Conservation (phyloP, 345 rosid species). For the Corchorus capsularis region DNA sequence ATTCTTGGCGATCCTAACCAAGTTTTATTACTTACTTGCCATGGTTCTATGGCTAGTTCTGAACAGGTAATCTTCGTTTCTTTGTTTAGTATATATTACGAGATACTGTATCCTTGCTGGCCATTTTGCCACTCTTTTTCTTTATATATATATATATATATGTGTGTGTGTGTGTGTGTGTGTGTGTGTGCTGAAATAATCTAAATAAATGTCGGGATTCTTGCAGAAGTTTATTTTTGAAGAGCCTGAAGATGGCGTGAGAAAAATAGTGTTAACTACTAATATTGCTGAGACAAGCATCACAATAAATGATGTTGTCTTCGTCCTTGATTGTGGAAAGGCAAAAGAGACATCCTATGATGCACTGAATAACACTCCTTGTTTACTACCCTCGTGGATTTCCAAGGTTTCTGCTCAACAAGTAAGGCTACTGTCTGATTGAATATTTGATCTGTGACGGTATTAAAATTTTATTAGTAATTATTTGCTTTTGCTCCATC, state of each 20-base stretch:
- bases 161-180: too few relatives aligned
- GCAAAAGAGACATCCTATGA: constrained; percentile 95
- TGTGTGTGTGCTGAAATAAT: background rate
- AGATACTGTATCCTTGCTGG: constrained; percentile 10
- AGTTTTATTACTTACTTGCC: constrained; percentile 84
- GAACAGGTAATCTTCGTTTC: constrained; percentile 68
- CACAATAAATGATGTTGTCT: constrained; percentile 84
- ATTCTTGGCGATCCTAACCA: constrained; percentile 66
- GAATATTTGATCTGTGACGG: constrained; percentile 10
- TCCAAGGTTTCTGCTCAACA: constrained; percentile 93
- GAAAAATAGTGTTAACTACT: constrained; percentile 88
- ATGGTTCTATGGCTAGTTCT: constrained; percentile 95
- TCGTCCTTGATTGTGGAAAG: constrained; percentile 93
- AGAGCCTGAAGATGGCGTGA: constrained; percentile 70
- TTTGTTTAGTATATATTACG: background rate
- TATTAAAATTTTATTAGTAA: background rate
- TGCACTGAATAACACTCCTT: constrained; percentile 93
- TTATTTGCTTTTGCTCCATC: background rate
- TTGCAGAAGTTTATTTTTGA: constrained; percentile 90
- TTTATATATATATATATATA: background rate
- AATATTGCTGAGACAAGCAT: constrained; percentile 98
- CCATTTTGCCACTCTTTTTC: constrained; percentile 15
- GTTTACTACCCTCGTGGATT: constrained; percentile 95
- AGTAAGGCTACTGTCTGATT: constrained; percentile 49
- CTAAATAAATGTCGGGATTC: constrained; percentile 23